Percentiles rank a stretch among this genome's conserved stretches.
phyloP scores from a whole-genome alignment of 2,329 filamentous ascomycete genomes.

The Pyricularia sp. region DNA sequence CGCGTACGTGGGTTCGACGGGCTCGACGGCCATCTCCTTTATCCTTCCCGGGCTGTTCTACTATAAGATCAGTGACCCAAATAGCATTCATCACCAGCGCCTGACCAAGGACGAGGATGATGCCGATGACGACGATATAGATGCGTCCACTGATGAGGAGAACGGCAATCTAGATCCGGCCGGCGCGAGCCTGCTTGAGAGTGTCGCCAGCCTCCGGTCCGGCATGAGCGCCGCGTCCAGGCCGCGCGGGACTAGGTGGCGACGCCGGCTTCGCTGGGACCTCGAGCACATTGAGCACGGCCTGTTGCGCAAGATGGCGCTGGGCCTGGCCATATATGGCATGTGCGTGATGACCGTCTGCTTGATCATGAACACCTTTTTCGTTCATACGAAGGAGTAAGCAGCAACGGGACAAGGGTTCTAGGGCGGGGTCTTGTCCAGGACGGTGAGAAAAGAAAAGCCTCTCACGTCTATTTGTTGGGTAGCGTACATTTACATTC shows the following conservation, averaged over 20 bases:
- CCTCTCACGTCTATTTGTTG: no score
- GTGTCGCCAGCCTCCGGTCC: constrained; percentile 35
- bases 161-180: constrained; percentile 28
- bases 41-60: constrained; percentile 95
- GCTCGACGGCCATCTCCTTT: constrained; percentile 92
- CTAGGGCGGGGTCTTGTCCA: background rate
- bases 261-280: constrained; percentile 49
- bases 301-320: constrained; percentile 60
- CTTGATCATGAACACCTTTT: constrained; percentile 76
- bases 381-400: constrained; percentile 22
- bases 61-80: constrained; percentile 92
- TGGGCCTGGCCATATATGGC: constrained; percentile 76
- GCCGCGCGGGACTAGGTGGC: constrained; percentile 34
- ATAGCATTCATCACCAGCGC: constrained; percentile 77
- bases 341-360: constrained; percentile 83
- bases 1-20: constrained; percentile 90
- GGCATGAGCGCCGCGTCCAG: constrained; percentile 25
- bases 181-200: constrained; percentile 28
- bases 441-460: background rate
- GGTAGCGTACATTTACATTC: background rate
- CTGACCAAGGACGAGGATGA: constrained; percentile 89
- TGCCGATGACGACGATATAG: constrained; percentile 24
- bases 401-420: background rate
- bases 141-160: constrained; percentile 26
- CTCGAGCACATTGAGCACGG: constrained; percentile 55